A percentile compares a stretch with the other conserved stretches of the same genome.
Conservation (phyloP, 1,284 basidiomycete genomes). For the Microbotryum scabiosae region DNA sequence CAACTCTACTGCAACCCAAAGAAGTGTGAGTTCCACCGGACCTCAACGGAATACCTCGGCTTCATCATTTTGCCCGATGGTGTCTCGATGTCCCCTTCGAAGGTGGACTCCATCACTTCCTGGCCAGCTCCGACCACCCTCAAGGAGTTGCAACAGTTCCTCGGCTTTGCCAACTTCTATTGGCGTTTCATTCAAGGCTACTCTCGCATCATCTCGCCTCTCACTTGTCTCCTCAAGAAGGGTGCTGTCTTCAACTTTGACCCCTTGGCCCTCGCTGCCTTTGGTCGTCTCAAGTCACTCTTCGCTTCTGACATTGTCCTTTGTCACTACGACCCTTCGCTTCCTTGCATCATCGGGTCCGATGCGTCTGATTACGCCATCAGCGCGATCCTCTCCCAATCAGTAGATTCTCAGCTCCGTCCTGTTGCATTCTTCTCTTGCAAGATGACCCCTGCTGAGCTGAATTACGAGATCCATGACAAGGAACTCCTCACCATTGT, state of each 20-base stretch:
- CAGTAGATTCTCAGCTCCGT: not conserved
- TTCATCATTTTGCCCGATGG: conserved; percentile 39
- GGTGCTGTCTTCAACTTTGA: conserved; percentile 39
- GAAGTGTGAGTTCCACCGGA: conserved; percentile 17
- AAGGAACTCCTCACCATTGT: conserved; percentile 43
- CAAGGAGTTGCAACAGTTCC: conserved; percentile 39
- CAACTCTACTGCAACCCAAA: conserved; percentile 3
- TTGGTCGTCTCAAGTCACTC: too few species aligned
- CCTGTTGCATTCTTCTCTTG: conserved; percentile 31
- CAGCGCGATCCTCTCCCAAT: conserved; percentile 26
- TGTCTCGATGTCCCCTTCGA: conserved; percentile 43
- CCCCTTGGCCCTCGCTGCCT: conserved; percentile 36
- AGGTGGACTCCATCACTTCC: conserved; percentile 40
- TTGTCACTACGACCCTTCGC: conserved; percentile 38
- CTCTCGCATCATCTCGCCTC: conserved; percentile 38
- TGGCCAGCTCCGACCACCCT: conserved; percentile 43
- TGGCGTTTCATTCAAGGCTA: conserved; percentile 44
- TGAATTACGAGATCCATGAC: conserved; percentile 48
- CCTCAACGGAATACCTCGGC: conserved; percentile 44
- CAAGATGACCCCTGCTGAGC: conserved; percentile 36
- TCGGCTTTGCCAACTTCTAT: conserved; percentile 45
- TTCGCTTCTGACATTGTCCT: conserved; percentile 41
- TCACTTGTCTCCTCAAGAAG: conserved; percentile 35
- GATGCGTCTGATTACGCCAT: conserved; percentile 34
- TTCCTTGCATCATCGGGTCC: conserved; percentile 36